These are phyloP conservation scores for Dioscorea cayenensis DNA, from an alignment of 116 monocot species.

Conservation along the genomic window DNA sequence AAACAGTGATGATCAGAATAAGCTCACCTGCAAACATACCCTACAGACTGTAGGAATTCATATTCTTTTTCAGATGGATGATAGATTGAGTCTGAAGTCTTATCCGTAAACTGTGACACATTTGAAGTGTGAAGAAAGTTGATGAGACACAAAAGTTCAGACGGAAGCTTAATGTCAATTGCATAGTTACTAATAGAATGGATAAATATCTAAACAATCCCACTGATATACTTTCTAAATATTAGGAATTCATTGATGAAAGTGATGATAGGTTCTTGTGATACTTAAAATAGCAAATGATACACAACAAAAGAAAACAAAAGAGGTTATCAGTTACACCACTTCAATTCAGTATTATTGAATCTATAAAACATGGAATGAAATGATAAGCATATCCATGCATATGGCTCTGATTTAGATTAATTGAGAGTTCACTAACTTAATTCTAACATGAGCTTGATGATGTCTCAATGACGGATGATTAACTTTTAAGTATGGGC, in stretches of 20 bases:
- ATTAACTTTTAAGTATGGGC: too few relatives aligned
- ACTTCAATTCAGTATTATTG: too few relatives aligned
- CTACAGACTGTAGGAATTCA: conserved; percentile 16
- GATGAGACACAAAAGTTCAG: conserved; percentile 1
- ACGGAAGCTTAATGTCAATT: background rate
- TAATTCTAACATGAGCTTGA: too few relatives aligned
- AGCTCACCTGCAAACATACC: conserved; percentile 35
- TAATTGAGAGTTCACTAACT: too few relatives aligned
- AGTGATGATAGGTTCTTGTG: background rate
- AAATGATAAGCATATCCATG: too few relatives aligned
- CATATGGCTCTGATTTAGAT: too few relatives aligned
- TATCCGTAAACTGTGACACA: conserved; percentile 44
- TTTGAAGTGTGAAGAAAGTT: conserved; percentile 9
- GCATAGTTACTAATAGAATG: background rate
- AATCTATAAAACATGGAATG: too few relatives aligned
- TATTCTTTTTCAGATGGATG: conserved; percentile 27
- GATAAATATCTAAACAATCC: background rate
- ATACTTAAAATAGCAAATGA: background rate
- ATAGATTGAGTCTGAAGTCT: conserved; percentile 8
- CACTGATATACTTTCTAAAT: background rate
- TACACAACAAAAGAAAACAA: too few relatives aligned
- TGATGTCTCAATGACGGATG: too few relatives aligned
- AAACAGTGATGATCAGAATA: conserved; percentile 5
- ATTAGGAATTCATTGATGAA: background rate
- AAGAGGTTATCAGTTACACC: too few relatives aligned